A percentile compares a stretch with the other conserved stretches of the same genome.
Conservation (phyloP, 202 grass and related monocot species). For the Cymbopogon flexuosus region DNA sequence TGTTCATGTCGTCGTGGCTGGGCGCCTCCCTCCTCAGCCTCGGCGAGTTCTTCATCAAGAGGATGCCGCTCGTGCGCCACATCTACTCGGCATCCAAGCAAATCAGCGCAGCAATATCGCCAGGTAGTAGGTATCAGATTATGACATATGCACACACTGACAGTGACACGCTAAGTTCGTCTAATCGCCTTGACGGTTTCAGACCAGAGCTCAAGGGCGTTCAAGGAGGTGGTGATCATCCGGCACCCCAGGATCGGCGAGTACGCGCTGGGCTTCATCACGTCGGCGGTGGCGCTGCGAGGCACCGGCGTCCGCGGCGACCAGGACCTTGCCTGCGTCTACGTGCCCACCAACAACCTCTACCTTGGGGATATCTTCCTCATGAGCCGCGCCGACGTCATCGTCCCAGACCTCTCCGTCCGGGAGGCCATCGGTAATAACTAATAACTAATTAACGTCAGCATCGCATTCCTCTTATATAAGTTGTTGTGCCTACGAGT, state of each 20-base stretch:
- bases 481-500: neutral
- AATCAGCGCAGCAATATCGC: constrained; percentile 64
- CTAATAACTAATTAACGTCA: neutral
- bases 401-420: constrained; percentile 55
- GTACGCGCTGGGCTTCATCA: constrained; percentile 76
- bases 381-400: constrained; percentile 52
- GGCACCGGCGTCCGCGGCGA: constrained; percentile 7
- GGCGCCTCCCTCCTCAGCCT: constrained; percentile 63
- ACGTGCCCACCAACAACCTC: constrained; percentile 65
- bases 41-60: constrained; percentile 67
- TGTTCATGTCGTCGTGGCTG: constrained; percentile 71
- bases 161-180: neutral
- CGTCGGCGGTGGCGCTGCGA: constrained; percentile 52
- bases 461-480: too few species aligned
- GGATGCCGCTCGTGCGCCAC: constrained; percentile 62
- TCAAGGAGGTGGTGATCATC: constrained; percentile 80
- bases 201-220: constrained; percentile 61
- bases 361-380: constrained; percentile 70
- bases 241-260: constrained; percentile 63
- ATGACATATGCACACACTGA: neutral
- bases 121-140: constrained; percentile 29
- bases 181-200: neutral
- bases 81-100: constrained; percentile 77
- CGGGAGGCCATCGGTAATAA: constrained; percentile 62
- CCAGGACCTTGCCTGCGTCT: constrained; percentile 45